A percentile compares a stretch with the other conserved stretches of the same genome.
Evolutionary conservation across 441 rosid genomes (phyloP).

Genomic region (Aquilaria agallochum): DNA sequence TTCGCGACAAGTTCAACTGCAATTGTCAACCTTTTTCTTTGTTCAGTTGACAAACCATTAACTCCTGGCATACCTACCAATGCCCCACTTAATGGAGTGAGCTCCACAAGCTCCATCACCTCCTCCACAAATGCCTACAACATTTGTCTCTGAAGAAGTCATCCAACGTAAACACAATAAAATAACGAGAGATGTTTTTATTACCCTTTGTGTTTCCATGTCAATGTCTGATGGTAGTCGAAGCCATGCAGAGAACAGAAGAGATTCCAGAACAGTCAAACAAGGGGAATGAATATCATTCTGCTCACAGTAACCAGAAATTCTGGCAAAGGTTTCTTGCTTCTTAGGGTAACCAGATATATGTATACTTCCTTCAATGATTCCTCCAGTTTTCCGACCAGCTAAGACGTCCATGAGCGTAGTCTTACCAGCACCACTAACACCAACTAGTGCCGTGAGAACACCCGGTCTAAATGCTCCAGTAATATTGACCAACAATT

Average conservation of each 20-base stretch:
- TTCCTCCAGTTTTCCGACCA: slow-evolving; percentile 94
- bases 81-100: slow-evolving; percentile 76
- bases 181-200: slow-evolving; percentile 1
- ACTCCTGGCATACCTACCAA: slow-evolving; percentile 96
- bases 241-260: slow-evolving; percentile 92
- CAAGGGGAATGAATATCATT: slow-evolving; percentile 96
- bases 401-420: slow-evolving; percentile 99
- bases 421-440: slow-evolving; percentile 97
- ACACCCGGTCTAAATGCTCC: slow-evolving; percentile 95
- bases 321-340: slow-evolving; percentile 94
- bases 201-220: slow-evolving; percentile 76
- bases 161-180: slow-evolving; percentile 10
- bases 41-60: slow-evolving; percentile 93
- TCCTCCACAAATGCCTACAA: slow-evolving; percentile 91
- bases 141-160: slow-evolving; percentile 19
- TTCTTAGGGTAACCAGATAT: slow-evolving; percentile 88
- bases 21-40: slow-evolving; percentile 87
- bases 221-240: slow-evolving; percentile 79
- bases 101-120: slow-evolving; percentile 98
- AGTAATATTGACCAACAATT: slow-evolving; percentile 78
- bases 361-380: slow-evolving; percentile 71
- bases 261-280: slow-evolving; percentile 84
- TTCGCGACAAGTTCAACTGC: slow-evolving; percentile 96
- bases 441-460: slow-evolving; percentile 93
- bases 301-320: slow-evolving; percentile 97